Conservation (phyloP, 1,284 basidiomycete species). For the Ganoderma meredithae region DNA sequence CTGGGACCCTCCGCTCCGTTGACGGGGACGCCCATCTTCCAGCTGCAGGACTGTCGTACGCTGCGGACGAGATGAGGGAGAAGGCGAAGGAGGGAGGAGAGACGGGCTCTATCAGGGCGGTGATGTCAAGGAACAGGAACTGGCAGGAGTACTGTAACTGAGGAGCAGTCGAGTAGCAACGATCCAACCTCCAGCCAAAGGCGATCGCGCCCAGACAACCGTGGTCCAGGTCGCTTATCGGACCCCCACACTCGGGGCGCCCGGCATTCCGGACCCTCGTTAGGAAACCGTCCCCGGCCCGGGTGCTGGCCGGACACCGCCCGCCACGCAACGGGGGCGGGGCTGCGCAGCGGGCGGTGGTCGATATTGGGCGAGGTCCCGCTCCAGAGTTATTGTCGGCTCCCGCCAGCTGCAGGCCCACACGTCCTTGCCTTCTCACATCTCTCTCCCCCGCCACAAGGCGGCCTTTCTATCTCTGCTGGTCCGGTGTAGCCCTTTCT, state of each 20-base stretch:
- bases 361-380: not conserved
- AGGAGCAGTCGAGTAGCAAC: slow-evolving; percentile 6
- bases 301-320: not conserved
- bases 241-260: not conserved
- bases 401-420: not conserved
- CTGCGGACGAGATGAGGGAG: too few relatives aligned
- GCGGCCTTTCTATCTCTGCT: slow-evolving; percentile 20
- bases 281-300: not conserved
- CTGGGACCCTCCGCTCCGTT: too few relatives aligned
- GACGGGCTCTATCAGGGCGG: not conserved
- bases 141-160: not conserved
- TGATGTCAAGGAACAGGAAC: too few relatives aligned
- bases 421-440: slow-evolving; percentile 6
- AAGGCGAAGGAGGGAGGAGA: not conserved
- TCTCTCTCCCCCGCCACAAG: slow-evolving; percentile 18
- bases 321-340: not conserved
- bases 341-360: slow-evolving; percentile 1
- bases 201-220: too few relatives aligned
- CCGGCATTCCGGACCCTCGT: not conserved
- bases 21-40: too few relatives aligned
- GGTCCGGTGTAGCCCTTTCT: slow-evolving; percentile 23
- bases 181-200: too few relatives aligned
- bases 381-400: slow-evolving; percentile 1
- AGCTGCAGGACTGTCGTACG: too few relatives aligned
- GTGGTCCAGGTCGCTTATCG: too few relatives aligned